Evolutionary conservation across 2,329 filamentous ascomycete species (phyloP).

Genomic region (Mycosphaerelloides madeirae): DNA sequence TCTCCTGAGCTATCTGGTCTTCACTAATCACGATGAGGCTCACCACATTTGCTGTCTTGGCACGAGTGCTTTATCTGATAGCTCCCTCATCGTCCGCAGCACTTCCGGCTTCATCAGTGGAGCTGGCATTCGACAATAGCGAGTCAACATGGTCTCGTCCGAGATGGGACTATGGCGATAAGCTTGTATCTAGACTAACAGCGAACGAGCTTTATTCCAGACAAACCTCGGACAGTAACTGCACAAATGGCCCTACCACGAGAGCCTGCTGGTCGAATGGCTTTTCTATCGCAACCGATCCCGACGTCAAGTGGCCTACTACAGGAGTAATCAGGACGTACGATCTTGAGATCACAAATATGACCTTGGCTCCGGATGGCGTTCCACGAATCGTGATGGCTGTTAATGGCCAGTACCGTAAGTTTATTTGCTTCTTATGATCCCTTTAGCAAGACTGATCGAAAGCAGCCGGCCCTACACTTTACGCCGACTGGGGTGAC

Average conservation of each 20-base stretch:
- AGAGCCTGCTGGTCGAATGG: constrained; percentile 42
- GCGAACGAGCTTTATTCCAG: constrained; percentile 3
- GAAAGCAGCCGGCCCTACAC: constrained; percentile 53
- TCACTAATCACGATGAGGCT: not conserved
- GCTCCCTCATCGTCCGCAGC: not conserved
- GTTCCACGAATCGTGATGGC: constrained; percentile 36
- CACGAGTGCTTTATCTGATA: not conserved
- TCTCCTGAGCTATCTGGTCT: not conserved
- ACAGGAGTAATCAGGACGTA: constrained; percentile 37
- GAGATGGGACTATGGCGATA: too few relatives aligned
- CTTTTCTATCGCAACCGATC: constrained; percentile 43
- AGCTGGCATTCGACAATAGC: too few relatives aligned
- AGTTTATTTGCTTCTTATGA: not conserved
- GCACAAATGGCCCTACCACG: constrained; percentile 38
- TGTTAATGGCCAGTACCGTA: constrained; percentile 58
- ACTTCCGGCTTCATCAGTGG: not conserved
- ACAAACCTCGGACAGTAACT: constrained; percentile 21
- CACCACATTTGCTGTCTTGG: constrained; percentile 1
- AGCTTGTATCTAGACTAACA: too few relatives aligned
- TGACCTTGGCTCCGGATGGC: constrained; percentile 39
- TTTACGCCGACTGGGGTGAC: constrained; percentile 47
- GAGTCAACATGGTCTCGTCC: too few relatives aligned
- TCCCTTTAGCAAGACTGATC: not conserved
- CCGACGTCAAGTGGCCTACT: constrained; percentile 40
- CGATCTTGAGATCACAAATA: constrained; percentile 30